Evolutionary conservation across 345 rosid species (phyloP), one percentile per base, ranked within the genome.

Genomic region (Dipteronia dyeriana): DNA sequence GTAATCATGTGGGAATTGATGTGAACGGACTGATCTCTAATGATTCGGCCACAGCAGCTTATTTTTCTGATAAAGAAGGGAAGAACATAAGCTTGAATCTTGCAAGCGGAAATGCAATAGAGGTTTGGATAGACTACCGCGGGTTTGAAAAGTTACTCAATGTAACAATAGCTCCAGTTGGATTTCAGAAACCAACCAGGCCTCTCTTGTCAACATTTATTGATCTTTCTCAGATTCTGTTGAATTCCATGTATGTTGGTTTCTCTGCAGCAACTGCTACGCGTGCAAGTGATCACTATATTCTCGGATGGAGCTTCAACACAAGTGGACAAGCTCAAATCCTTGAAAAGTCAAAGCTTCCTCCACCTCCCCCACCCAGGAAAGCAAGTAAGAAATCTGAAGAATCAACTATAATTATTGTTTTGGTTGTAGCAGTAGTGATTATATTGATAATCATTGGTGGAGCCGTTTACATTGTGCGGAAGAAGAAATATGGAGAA

Each of bases 261-360:
- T 85, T 92, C 85, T 79, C 89, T 0, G 84, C 90, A 7, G 73
- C 91, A 12, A 88, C 91, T 0, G 87, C 91, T 6, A 71, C 85
- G 0, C 43, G 81, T 17, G 17, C 75, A 23, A 81, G 84, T 43
- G 60, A 82, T 14, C 93, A 91, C 10, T 77, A 84, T 17, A 74
- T 90, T 45, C 75, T 85, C 47, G 93, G 94, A 49, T 92, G 95
- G 93, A 92, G 93, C 75, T 92, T 84, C 75, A 84, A 39, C 62
- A 73, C 34, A 43, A 91, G 78, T 10, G 92, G 87, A 31, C 80
- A 79, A 79, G 89, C 90, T 39, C 38, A 80, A 53, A 81, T 74
- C 20, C 80, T 93, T 25, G 70, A 77, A n/a, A 75, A 87, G 7
- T 84, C 88, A 4, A 78, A 76, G 75, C 90, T 93, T 70, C 94